These are phyloP conservation scores for Immersiella caudata DNA, from an alignment of 495 filamentous ascomycete species.

Conservation along the genomic window DNA sequence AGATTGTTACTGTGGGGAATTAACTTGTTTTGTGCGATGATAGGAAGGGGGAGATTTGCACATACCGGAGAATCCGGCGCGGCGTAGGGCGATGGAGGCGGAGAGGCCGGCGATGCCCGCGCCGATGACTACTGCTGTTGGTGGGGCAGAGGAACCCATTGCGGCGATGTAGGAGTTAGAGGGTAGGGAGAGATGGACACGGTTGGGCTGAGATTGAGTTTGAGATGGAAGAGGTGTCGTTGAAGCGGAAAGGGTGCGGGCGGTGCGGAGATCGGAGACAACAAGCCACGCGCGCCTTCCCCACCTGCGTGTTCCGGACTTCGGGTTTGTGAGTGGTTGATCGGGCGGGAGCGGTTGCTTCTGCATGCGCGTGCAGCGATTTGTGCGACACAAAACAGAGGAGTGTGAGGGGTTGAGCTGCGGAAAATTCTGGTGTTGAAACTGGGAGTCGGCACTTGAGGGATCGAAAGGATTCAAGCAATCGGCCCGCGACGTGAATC, in stretches of 20 bases:
- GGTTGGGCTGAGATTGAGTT: neutral
- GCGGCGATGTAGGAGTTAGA: neutral
- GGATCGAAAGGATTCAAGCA: no score
- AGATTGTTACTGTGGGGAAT: constrained; percentile 56
- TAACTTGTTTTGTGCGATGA: no score
- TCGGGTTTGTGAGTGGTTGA: neutral
- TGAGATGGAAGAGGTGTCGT: neutral
- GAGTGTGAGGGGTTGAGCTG: no score
- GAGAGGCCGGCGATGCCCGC: constrained; percentile 38
- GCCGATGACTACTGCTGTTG: constrained; percentile 37
- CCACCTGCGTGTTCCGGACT: neutral
- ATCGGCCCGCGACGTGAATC: no score
- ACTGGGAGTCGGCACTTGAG: no score
- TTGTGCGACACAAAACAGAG: no score
- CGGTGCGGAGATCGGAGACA: neutral
- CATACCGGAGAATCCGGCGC: constrained; percentile 50
- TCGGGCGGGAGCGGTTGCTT: neutral
- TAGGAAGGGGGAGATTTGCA: no score
- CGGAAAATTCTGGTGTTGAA: no score
- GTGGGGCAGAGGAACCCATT: neutral
- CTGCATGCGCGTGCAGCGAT: no score
- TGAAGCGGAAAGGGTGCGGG: no score
- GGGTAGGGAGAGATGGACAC: neutral
- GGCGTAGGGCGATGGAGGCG: constrained; percentile 53
- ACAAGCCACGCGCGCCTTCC: neutral